phyloP scores from a whole-genome alignment of 2,329 filamentous ascomycete genomes.

The Colletotrichum plurivorum region DNA sequence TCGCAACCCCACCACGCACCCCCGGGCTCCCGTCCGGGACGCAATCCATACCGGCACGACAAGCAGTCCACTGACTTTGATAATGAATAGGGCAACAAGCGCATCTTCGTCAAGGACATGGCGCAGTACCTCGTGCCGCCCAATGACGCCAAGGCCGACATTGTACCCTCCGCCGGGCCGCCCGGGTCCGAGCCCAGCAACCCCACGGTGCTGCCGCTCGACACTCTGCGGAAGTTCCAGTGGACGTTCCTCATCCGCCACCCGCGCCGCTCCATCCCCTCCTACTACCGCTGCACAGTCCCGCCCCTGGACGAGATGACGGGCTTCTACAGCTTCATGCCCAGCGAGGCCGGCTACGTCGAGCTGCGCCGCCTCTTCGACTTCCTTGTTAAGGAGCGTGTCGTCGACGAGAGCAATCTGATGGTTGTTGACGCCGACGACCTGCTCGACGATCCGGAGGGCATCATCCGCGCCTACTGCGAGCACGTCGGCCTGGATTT shows the following conservation, averaged over 20 bases:
- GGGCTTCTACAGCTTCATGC: constrained; percentile 89
- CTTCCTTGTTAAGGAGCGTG: constrained; percentile 77
- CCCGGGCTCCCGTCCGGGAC: not conserved
- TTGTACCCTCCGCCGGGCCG: constrained; percentile 84
- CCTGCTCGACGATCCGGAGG: constrained; percentile 86
- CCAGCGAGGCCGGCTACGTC: constrained; percentile 89
- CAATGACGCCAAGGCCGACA: constrained; percentile 73
- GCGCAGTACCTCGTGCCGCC: constrained; percentile 91
- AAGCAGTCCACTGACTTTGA: not conserved
- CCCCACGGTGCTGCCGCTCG: constrained; percentile 85
- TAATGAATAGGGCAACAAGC: constrained; percentile 76
- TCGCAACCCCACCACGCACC: not conserved
- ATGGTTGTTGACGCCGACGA: constrained; percentile 96
- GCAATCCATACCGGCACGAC: not conserved
- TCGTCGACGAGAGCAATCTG: constrained; percentile 81
- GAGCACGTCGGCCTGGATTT: constrained; percentile 84
- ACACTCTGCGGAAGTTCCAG: constrained; percentile 84
- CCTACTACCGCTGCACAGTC: constrained; percentile 93
- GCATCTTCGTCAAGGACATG: constrained; percentile 98
- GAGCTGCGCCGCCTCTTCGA: constrained; percentile 92
- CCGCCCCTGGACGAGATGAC: constrained; percentile 87
- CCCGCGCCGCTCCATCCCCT: constrained; percentile 91
- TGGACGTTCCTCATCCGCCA: constrained; percentile 98
- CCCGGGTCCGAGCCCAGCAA: constrained; percentile 76
- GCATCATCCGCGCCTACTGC: constrained; percentile 85